phyloP scores from a whole-genome alignment of 2,329 filamentous ascomycete species.

The Aureobasidium subglaciale region DNA sequence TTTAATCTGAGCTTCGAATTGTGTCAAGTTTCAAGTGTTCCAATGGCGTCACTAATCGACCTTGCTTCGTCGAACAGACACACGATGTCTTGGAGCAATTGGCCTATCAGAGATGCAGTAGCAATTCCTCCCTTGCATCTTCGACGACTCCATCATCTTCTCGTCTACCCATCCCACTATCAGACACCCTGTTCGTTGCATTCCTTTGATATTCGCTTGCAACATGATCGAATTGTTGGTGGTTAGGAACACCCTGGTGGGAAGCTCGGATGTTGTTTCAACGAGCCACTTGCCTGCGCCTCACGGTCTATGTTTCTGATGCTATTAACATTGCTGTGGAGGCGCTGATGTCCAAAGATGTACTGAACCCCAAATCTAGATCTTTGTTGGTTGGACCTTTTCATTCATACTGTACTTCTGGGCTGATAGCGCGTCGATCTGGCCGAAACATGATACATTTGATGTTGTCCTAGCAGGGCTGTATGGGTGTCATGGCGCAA shows the following conservation, averaged over 20 bases:
- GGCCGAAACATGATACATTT: background rate
- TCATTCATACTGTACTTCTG: background rate
- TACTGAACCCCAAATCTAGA: background rate
- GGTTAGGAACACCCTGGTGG: background rate
- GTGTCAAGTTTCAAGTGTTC: background rate
- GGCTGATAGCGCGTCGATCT: background rate
- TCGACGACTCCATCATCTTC: background rate
- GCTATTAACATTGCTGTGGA: background rate
- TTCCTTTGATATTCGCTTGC: background rate
- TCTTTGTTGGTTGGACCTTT: background rate
- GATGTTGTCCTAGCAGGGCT: too few relatives aligned
- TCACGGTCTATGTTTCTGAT: background rate
- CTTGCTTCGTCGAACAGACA: background rate
- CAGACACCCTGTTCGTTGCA: background rate
- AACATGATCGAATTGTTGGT: background rate
- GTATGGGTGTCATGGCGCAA: too few relatives aligned
- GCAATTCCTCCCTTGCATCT: background rate
- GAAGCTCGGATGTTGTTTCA: background rate
- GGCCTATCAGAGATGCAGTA: constrained; percentile 1
- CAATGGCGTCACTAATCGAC: background rate
- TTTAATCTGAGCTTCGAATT: too few relatives aligned
- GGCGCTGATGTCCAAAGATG: background rate
- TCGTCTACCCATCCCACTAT: background rate
- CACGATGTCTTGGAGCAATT: background rate
- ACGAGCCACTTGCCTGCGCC: constrained; percentile 6